Conservation (phyloP, 768 basidiomycete genomes). For the Calocybe cyanea region DNA sequence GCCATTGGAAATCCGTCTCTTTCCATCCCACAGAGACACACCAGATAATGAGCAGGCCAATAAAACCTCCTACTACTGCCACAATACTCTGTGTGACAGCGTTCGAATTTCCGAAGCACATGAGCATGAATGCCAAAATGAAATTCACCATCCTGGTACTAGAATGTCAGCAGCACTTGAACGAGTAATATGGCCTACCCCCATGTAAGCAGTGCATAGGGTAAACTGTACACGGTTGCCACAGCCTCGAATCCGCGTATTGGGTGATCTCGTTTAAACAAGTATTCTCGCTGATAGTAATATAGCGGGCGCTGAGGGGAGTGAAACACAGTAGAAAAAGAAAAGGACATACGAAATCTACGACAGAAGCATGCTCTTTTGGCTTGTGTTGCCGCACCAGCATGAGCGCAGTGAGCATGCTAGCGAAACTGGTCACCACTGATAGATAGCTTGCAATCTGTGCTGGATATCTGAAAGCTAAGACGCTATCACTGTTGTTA, state of each 20-base stretch:
- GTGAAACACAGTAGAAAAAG: no score
- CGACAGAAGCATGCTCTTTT: background rate
- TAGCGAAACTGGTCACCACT: slow-evolving; percentile 35
- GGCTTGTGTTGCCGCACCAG: slow-evolving; percentile 2
- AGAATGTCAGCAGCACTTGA: background rate
- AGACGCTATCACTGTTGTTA: slow-evolving; percentile 19
- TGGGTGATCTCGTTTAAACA: slow-evolving; percentile 2
- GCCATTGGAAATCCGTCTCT: slow-evolving; percentile 2
- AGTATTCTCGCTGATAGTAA: background rate
- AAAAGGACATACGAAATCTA: background rate
- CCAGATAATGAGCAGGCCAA: slow-evolving; percentile 18
- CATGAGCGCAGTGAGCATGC: slow-evolving; percentile 10
- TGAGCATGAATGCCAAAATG: slow-evolving; percentile 21
- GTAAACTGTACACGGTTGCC: slow-evolving; percentile 8
- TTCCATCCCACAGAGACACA: slow-evolving; percentile 21
- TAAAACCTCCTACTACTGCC: slow-evolving; percentile 5
- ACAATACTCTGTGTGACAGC: slow-evolving; percentile 14
- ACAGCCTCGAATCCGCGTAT: slow-evolving; percentile 1
- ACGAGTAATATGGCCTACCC: slow-evolving; percentile 14
- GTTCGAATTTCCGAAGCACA: slow-evolving; percentile 22
- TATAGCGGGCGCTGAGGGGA: no score
- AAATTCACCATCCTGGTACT: slow-evolving; percentile 21
- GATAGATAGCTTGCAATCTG: slow-evolving; percentile 44
- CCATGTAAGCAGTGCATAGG: slow-evolving; percentile 9
- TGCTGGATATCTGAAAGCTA: slow-evolving; percentile 17